Evolutionary conservation across 2,329 filamentous ascomycete genomes (phyloP).

Genomic region (Tolypocladium tundrense): DNA sequence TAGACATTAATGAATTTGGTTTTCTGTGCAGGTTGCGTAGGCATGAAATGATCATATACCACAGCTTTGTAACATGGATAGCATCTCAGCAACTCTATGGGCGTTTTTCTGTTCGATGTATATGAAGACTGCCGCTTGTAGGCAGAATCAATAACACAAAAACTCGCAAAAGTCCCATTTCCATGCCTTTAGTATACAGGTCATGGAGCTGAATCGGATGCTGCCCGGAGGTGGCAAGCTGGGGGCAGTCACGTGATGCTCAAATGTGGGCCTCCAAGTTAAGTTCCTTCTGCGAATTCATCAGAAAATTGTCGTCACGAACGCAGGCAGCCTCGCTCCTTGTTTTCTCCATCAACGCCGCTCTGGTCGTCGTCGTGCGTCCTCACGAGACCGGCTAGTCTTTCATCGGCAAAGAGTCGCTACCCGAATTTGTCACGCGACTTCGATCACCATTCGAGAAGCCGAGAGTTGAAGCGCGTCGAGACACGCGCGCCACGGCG

Average conservation of each 20-base stretch:
- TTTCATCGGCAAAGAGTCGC: conserved; percentile 10
- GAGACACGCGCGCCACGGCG: conserved; percentile 23
- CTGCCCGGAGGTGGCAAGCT: not conserved
- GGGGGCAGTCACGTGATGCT: not conserved
- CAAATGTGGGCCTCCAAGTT: conserved; percentile 2
- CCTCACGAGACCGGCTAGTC: conserved; percentile 16
- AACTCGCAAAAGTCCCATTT: too few species aligned
- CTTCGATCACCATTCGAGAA: conserved; percentile 2
- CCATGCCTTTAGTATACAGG: too few species aligned
- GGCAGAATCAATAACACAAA: too few species aligned
- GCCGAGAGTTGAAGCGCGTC: conserved; percentile 17
- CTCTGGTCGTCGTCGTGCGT: conserved; percentile 18
- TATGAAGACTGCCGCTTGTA: too few species aligned
- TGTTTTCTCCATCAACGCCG: conserved; percentile 12
- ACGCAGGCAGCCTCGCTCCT: conserved; percentile 12
- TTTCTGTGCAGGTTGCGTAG: too few species aligned
- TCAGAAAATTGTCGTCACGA: conserved; percentile 25
- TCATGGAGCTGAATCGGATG: not conserved
- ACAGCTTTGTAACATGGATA: too few species aligned
- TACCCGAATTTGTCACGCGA: not conserved
- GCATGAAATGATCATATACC: too few species aligned
- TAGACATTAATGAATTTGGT: too few species aligned
- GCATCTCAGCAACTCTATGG: too few species aligned
- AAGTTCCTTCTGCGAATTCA: conserved; percentile 10
- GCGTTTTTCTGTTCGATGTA: too few species aligned